Conservation (phyloP, 345 rosid species). For the Gossypium raimondii region DNA sequence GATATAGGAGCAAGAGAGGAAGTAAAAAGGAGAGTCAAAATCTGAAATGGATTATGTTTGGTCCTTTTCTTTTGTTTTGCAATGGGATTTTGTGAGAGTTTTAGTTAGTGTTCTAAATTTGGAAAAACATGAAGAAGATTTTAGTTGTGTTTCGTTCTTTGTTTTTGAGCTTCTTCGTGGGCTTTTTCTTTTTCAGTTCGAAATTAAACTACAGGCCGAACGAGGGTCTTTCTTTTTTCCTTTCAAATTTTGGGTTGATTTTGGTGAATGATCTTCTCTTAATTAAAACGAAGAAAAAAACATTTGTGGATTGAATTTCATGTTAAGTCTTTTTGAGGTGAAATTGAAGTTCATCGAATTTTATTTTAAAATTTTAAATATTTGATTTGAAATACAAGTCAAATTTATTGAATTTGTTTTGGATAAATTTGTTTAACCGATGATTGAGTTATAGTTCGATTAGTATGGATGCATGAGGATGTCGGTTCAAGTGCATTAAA, state of each 20-base stretch:
- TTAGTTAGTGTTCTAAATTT: background rate
- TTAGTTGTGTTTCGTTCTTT: background rate
- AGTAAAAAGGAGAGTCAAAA: constrained; percentile 8
- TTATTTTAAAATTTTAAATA: too few relatives aligned
- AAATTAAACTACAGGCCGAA: background rate
- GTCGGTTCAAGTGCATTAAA: too few relatives aligned
- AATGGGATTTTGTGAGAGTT: background rate
- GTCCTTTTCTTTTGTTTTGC: background rate
- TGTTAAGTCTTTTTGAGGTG: too few relatives aligned
- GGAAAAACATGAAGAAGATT: background rate
- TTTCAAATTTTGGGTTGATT: background rate
- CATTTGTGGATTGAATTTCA: background rate
- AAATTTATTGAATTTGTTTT: too few relatives aligned
- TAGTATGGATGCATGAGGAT: too few relatives aligned
- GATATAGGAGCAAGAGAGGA: background rate
- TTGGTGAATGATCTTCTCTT: background rate
- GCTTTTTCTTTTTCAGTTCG: background rate
- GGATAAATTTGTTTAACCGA: too few relatives aligned
- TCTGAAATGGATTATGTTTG: background rate
- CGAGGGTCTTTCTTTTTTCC: background rate
- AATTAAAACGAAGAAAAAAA: background rate
- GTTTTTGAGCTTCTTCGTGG: background rate
- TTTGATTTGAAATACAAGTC: too few relatives aligned
- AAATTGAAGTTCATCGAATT: too few relatives aligned
- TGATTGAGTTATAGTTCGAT: too few relatives aligned